Base-by-base conservation (phyloP, 352 stramenopile species). In the Globisporangium parvum region DNA sequence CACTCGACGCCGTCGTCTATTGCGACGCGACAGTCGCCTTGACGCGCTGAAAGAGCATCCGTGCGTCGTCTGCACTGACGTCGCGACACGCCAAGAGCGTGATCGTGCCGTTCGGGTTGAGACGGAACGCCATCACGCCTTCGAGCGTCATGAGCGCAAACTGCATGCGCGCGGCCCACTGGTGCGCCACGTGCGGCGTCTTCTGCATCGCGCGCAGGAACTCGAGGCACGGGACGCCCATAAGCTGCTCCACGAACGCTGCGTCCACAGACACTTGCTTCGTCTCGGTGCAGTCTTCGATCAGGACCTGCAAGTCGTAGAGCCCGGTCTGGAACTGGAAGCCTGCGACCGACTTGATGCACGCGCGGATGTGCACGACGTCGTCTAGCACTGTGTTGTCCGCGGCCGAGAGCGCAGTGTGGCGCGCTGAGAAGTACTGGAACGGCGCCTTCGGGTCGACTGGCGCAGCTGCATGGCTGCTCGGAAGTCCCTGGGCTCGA, bases 141-240 rank as follows among this genome's bases (percentile, higher is more conserved):
- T 93, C 78, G 55, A 93, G 71, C 17, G 71, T 88, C 79, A 90
- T 90, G 23, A 93, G 75, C 50, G 66, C 62, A 57, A 91, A 81
- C 50, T 93, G 84, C 84, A 93, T 93, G 31, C 66, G 73, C 21
- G 81, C 77, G 0, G 80, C 81, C 72, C 81, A 89, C 14, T 59
- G 45, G 44, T 88, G 77, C 0, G 77, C 84, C 17, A 88, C 65
- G 31, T 66, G 47, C 1, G 77, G 66, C 8, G 77, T 83, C 12
- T 66, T 67, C 47, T 88, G 66, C 84, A 93, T 92, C 24, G 80
- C 78, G 45, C 73, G 57, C 51, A 82, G 51, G 56, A 93, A 93
- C 50, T 83, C 72, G 2, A 59, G 50, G 54, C 84, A 93, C 2
- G 79, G 51, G 10, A 90, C 84, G 26, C 81, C 81, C 84, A 93